Evolutionary conservation across 2,329 filamentous ascomycete species (phyloP), one percentile per base, ranked within the genome.

Genomic region (Cladosporium velox): DNA sequence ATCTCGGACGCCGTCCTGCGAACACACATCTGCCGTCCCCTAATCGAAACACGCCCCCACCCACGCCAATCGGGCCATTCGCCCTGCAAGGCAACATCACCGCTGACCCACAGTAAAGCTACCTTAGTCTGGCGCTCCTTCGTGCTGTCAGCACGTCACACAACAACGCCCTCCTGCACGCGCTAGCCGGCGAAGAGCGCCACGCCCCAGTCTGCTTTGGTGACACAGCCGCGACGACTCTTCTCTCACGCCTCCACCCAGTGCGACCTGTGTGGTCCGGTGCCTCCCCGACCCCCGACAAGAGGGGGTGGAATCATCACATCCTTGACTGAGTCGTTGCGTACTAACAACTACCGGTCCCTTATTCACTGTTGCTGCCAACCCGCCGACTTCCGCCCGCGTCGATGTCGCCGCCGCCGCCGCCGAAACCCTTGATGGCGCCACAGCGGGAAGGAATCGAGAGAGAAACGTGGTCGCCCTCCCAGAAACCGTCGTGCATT

Each of bases 81-180:
- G 26, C 61, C 51, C 12, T n/a, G 18, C 51, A 41, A 26, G 61
- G 51, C 26, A 64, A 57, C 26, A 55, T 51, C 35, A 64, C 51
- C 61, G 60, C 60, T 26, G 30, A 51, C 14, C 32, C n/a, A 11
- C 32, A 28, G 59, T 15, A 62, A 47, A 51, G 59, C 59, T 62
- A 62, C 47, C 47, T 62, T 51, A n/a, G 30, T 5, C 15, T 62
- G 59, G 59, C 60, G 60, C 34, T 52, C 49, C 47, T 63, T 54
- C 47, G 60, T 47, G 51, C 61, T 47, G 61, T 47, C 51, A 55
- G 51, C 61, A 64, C 61, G 61, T 64, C 61, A 64, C 61, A 64
- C 61, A 47, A 57, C 47, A 57, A 64, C 61, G 61, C 60, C 59
- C 59, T 18, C 59, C 34, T 57, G 51, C 61, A 57, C 61, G 47